Evolutionary conservation across 176 grass and related monocot species (phyloP), one percentile per base, ranked within the genome.

Genomic region (Musa itinerans): DNA sequence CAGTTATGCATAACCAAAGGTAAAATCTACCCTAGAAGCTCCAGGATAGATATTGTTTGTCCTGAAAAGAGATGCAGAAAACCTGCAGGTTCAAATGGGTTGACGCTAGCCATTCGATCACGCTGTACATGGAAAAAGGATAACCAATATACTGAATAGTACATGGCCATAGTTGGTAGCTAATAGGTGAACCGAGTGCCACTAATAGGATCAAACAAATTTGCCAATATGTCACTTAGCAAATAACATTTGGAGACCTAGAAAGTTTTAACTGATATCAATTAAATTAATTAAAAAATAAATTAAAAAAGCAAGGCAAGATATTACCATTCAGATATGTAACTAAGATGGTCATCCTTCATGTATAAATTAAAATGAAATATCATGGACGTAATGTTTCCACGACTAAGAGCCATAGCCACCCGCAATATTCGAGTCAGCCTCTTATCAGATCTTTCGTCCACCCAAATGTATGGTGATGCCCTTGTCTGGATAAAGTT

Each of bases 351-450:
- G 10, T 94, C 91, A 83, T 99, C 95, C 79, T 99, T 99, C 95
- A 99, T 92, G 76, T 81, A 99, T 55, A 99, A 63, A 80, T 94
- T 94, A 79, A 90, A 99, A 84, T 99, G 95, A 63, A 99, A 94
- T 84, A 99, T 92, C 86, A 99, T 86, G 68, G 78, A 89, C 50
- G 82, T 86, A 24, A 92, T 83, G 73, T 86, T 94, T 85, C 85
- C 85, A 78, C 66, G 56, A 68, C 90, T 94, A 56, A 92, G 75
- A 63, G 88, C 80, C 91, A 99, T 94, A 10, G 91, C 80, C 58
- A 89, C 73, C 86, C 89, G 78, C 63, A 99, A 65, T 79, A 99
- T 83, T 82, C 78, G 84, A 65, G 86, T 71, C 80, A 99, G 86
- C 27, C 86, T 87, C 72, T 69, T 91, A 69, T 99, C 95, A 72